Conservation (phyloP, 2,329 filamentous ascomycete genomes). For the Exophiala mesophila region DNA sequence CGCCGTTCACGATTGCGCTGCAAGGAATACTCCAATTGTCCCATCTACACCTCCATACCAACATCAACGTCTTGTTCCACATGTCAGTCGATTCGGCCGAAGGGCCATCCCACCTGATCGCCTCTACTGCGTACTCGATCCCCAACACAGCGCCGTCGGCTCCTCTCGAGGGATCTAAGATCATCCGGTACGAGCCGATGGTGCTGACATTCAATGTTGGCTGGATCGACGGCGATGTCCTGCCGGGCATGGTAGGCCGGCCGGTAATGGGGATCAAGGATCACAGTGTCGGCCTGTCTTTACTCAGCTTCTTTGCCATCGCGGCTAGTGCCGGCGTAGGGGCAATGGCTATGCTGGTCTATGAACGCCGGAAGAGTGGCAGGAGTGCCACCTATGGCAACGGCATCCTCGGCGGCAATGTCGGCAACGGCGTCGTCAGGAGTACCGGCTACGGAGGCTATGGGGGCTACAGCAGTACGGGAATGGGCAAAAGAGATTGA, state of each 20-base stretch:
- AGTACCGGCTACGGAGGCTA: constrained; percentile 27
- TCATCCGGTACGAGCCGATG: constrained; percentile 83
- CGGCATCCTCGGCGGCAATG: constrained; percentile 23
- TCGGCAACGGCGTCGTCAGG: constrained; percentile 18
- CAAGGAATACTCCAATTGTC: constrained; percentile 82
- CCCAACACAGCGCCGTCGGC: constrained; percentile 45
- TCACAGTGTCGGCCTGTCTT: constrained; percentile 26
- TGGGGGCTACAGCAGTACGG: constrained; percentile 23
- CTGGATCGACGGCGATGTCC: constrained; percentile 53
- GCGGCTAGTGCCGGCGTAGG: constrained; percentile 26
- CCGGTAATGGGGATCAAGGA: constrained; percentile 22
- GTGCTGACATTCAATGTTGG: constrained; percentile 73
- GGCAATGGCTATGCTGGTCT: constrained; percentile 26
- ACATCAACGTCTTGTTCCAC: constrained; percentile 84
- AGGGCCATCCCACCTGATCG: constrained; percentile 72
- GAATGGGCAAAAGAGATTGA: constrained; percentile 27
- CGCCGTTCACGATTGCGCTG: constrained; percentile 81
- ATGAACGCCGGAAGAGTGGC: constrained; percentile 25
- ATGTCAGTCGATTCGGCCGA: constrained; percentile 31
- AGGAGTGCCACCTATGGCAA: constrained; percentile 22
- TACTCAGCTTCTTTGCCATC: constrained; percentile 26
- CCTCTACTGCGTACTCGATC: constrained; percentile 80
- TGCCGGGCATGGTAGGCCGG: constrained; percentile 27
- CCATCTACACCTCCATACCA: constrained; percentile 85
- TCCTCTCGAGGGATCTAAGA: constrained; percentile 51